Percentiles rank a stretch among this genome's conserved stretches.
Conservation (phyloP, 1,284 basidiomycete genomes). For the Trametes polyzona region DNA sequence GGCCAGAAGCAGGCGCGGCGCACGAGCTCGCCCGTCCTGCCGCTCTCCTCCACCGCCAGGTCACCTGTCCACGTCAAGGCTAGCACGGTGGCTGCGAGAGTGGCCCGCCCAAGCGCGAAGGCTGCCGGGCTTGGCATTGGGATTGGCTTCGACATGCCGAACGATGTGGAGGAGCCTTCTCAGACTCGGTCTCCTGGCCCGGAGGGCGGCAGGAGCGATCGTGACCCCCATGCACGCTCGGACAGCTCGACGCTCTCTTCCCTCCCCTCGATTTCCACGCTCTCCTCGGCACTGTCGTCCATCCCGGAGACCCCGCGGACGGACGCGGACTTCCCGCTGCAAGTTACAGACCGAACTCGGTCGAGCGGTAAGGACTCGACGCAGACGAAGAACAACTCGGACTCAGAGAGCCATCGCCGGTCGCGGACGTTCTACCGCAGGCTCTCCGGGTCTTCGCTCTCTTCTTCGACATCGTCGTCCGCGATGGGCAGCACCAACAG, state of each 20-base stretch:
- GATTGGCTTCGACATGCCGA: no score
- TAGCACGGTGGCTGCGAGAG: not conserved
- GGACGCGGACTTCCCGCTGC: not conserved
- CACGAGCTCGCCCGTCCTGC: constrained; percentile 35
- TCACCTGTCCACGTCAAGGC: not conserved
- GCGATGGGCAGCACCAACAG: constrained; percentile 3
- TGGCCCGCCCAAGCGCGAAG: not conserved
- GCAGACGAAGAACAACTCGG: not conserved
- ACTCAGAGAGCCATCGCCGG: constrained; percentile 40
- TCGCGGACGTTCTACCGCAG: constrained; percentile 40
- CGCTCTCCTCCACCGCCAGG: constrained; percentile 2
- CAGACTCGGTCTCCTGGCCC: constrained; percentile 19
- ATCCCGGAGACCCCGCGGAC: constrained; percentile 33
- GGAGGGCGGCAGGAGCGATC: constrained; percentile 8
- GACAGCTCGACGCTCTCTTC: constrained; percentile 25
- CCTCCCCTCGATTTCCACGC: constrained; percentile 30
- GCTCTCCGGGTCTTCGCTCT: constrained; percentile 37
- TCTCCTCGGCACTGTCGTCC: constrained; percentile 31
- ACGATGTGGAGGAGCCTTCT: no score
- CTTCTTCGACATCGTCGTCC: constrained; percentile 30
- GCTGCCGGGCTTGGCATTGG: constrained; percentile 20
- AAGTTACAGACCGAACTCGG: no score
- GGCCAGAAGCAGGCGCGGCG: constrained; percentile 29
- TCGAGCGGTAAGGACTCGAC: not conserved
- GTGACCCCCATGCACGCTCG: constrained; percentile 19